Percentiles rank a stretch among this genome's conserved stretches.
Conservation (phyloP, 2,329 filamentous ascomycete genomes). For the Claviceps humidiphila region DNA sequence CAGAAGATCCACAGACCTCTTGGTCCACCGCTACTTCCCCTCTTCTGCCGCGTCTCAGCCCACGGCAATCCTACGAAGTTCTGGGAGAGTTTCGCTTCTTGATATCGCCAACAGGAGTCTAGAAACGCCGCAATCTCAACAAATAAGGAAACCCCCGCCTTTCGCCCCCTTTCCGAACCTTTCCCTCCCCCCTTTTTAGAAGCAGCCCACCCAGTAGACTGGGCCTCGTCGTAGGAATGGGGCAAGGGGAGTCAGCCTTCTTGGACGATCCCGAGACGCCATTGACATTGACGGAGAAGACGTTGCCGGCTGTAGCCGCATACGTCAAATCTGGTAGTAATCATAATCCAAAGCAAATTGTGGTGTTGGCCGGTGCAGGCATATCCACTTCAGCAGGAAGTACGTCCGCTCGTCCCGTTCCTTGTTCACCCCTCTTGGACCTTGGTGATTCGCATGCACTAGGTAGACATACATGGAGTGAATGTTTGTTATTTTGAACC, state of each 20-base stretch:
- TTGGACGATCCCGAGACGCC: constrained; percentile 49
- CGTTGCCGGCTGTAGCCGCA: constrained; percentile 61
- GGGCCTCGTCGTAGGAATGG: constrained; percentile 49
- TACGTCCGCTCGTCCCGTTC: constrained; percentile 14
- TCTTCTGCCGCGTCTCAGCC: no score
- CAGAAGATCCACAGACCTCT: no score
- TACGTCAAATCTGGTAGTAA: constrained; percentile 38
- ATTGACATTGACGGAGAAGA: constrained; percentile 52
- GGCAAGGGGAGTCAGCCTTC: constrained; percentile 66
- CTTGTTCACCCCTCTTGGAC: not conserved
- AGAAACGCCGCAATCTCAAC: constrained; percentile 17
- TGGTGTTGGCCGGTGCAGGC: constrained; percentile 83
- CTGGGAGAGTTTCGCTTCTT: no score
- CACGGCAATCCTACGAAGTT: no score
- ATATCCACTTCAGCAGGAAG: constrained; percentile 64
- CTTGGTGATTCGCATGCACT: no score
- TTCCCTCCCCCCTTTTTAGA: constrained; percentile 14
- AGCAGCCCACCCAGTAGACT: no score
- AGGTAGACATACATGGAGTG: no score
- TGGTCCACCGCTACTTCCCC: no score
- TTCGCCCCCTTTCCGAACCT: constrained; percentile 7
- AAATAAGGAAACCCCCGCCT: constrained; percentile 11
- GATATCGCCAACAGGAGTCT: not conserved
- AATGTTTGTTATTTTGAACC: no score
- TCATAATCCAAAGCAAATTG: constrained; percentile 56